Conservation (phyloP, 306 rosid genomes). For the Cicer judaicum region DNA sequence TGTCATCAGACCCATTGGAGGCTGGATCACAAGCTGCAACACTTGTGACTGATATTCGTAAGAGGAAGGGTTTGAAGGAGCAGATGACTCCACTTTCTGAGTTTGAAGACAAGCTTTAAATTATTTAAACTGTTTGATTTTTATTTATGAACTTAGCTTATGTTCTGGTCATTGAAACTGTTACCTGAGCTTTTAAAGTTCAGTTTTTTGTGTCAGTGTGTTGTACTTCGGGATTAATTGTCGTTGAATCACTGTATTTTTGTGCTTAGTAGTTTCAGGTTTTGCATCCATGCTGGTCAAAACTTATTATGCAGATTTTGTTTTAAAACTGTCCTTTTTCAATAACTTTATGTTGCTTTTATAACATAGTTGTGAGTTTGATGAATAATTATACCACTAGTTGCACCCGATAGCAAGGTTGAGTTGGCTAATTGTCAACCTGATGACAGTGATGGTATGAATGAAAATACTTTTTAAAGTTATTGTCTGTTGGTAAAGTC, state of each 20-base stretch:
- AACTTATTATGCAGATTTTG: slow-evolving; percentile 12
- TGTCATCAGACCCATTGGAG: slow-evolving; percentile 85
- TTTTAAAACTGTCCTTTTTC: neutral
- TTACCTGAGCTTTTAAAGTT: neutral
- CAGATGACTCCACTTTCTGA: slow-evolving; percentile 86
- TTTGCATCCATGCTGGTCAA: slow-evolving; percentile 10
- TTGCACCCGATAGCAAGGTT: neutral
- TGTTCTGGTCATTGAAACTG: neutral
- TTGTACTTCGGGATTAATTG: neutral
- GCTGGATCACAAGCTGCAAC: slow-evolving; percentile 66
- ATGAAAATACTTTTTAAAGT: too few species aligned
- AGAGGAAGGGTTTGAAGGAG: slow-evolving; percentile 97
- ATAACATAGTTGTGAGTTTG: neutral
- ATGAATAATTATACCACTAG: neutral
- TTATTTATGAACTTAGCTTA: neutral
- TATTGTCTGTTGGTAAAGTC: too few species aligned
- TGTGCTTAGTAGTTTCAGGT: neutral
- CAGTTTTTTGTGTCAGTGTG: slow-evolving; percentile 10
- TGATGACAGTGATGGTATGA: neutral
- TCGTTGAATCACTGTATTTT: slow-evolving; percentile 20
- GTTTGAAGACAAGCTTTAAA: slow-evolving; percentile 78
- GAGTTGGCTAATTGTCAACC: neutral
- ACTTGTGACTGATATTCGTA: slow-evolving; percentile 72
- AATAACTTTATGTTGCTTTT: neutral
- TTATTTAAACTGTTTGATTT: neutral